Conservation (phyloP, 371 early-diverging fungal genomes). For the Syncephalastrum sp. region DNA sequence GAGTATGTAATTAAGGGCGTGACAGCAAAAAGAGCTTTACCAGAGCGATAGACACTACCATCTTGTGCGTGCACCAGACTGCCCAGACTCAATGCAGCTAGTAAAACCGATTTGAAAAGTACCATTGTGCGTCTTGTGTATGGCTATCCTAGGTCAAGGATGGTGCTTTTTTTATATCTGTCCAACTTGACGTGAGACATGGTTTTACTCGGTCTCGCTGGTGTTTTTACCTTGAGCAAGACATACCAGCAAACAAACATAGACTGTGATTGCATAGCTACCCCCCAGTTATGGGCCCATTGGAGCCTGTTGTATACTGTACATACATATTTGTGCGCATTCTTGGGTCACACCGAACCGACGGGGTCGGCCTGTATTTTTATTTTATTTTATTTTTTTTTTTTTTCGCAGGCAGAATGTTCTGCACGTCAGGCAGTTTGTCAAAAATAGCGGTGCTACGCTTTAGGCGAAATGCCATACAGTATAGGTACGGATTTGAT, state of each 20-base stretch:
- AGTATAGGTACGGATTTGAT: too few relatives aligned
- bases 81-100: not conserved
- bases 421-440: too few relatives aligned
- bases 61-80: slow-evolving; percentile 3
- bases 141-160: too few relatives aligned
- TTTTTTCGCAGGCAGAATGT: not conserved
- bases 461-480: too few relatives aligned
- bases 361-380: slow-evolving; percentile 2
- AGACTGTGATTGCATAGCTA: too few relatives aligned
- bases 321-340: too few relatives aligned
- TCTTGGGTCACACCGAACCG: not conserved
- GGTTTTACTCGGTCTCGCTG: not conserved
- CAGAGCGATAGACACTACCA: not conserved
- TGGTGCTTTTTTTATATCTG: too few relatives aligned
- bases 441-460: too few relatives aligned
- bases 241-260: slow-evolving; percentile 3
- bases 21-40: not conserved
- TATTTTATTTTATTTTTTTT: slow-evolving; percentile 7
- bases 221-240: not conserved
- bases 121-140: too few relatives aligned
- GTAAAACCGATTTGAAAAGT: not conserved
- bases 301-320: too few relatives aligned
- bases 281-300: too few relatives aligned
- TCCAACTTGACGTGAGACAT: too few relatives aligned
- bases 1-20: not conserved